Evolutionary conservation across 2,329 filamentous ascomycete genomes (phyloP), one percentile per base, ranked within the genome.

Genomic region (Colletotrichum filicis): DNA sequence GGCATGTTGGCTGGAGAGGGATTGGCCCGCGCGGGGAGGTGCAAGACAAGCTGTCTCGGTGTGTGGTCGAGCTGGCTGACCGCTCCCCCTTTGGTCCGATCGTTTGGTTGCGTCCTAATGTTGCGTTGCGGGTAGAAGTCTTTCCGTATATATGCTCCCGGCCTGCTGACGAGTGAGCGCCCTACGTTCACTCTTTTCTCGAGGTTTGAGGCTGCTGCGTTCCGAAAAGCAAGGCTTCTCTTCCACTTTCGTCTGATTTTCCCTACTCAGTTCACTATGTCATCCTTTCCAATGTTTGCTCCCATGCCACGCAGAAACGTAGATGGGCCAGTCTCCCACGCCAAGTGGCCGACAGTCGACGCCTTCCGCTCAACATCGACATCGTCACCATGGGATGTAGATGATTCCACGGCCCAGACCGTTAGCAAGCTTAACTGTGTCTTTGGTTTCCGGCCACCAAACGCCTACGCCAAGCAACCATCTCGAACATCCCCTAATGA

Each of bases 31-130:
- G 56, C 49, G 71, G 71, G 61, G 55, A 70, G 71, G 30, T 24
- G 24, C 46, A 70, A 73, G 71, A 73, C 70, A 73, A 11, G 3
- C 11, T 70, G 66, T 73, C 71, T 73, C 56, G 66, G 71, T 58
- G 66, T 57, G 32, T 57, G 32, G 52, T 66, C 66, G 35, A 60
- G 56, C 55, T 73, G 66, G 59, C 60, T 70, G 71, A 73, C 71
- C 71, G 71, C 71, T 56, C 71, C 59, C 66, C 60, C 60, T 42
- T 55, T 61, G 28, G 55, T 42, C 71, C 61, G 46, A 64, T 61
- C 42, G 49, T 73, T 52, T 70, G 66, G 71, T 60, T 70, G 56
- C 32, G 24, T 58, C 37, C 32, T 35, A 35, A 1, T 35, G 32
- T 16, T 32, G 26, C 55, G 19, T 26, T 56, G 16, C 35, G 49